These are phyloP conservation scores for Clarireedia homoeocarpa DNA, from an alignment of 2,329 filamentous ascomycete species.

Conservation along the genomic window DNA sequence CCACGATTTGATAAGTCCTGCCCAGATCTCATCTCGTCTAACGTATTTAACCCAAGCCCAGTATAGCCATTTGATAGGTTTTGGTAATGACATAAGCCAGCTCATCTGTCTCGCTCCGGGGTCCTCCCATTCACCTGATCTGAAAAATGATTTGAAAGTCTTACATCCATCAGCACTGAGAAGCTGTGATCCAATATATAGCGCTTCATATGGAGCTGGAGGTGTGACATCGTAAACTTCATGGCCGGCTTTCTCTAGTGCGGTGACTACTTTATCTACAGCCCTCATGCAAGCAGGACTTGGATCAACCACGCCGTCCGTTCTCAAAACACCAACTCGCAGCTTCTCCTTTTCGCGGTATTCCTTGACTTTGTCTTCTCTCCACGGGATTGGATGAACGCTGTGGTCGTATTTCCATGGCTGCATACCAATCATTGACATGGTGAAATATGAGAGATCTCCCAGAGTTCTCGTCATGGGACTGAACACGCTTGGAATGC, in stretches of 20 bases:
- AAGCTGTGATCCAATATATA: constrained; percentile 69
- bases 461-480: constrained; percentile 84
- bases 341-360: constrained; percentile 55
- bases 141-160: constrained; percentile 71
- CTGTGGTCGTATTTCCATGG: constrained; percentile 86
- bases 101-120: constrained; percentile 67
- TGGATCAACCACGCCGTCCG: constrained; percentile 77
- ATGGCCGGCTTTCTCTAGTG: constrained; percentile 65
- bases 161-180: constrained; percentile 78
- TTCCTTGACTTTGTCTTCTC: constrained; percentile 50
- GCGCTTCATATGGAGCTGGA: constrained; percentile 65
- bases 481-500: constrained; percentile 79
- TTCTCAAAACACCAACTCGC: constrained; percentile 68
- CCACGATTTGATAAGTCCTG: constrained; percentile 66
- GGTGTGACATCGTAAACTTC: constrained; percentile 60
- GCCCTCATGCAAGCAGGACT: constrained; percentile 77
- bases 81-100: constrained; percentile 64
- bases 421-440: constrained; percentile 67
- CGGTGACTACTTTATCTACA: constrained; percentile 60
- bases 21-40: constrained; percentile 68
- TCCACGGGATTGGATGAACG: constrained; percentile 80
- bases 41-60: constrained; percentile 87
- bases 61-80: constrained; percentile 73
- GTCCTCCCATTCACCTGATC: constrained; percentile 72
- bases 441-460: constrained; percentile 79